Evolutionary conservation across 441 rosid genomes (phyloP).

Genomic region (Flueggea neowawraea): DNA sequence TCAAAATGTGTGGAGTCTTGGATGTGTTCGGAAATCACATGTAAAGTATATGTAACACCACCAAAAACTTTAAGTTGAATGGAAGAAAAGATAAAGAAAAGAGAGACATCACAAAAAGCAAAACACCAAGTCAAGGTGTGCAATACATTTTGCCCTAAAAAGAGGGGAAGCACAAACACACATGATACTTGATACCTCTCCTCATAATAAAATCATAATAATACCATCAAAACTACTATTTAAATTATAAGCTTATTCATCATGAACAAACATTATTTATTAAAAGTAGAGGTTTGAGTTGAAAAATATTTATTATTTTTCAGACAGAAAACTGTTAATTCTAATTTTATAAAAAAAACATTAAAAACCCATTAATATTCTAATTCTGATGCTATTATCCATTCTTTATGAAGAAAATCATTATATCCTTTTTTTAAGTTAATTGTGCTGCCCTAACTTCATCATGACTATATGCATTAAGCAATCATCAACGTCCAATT

Average conservation of each 20-base stretch:
- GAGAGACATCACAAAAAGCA: constrained; percentile 2
- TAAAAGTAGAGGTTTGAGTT: too few species aligned
- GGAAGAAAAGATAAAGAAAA: constrained; percentile 1
- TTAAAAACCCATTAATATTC: too few species aligned
- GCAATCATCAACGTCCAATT: constrained; percentile 18
- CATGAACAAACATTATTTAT: too few species aligned
- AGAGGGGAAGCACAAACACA: constrained; percentile 35
- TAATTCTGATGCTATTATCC: not conserved
- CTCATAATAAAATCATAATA: too few species aligned
- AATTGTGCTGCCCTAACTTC: constrained; percentile 15
- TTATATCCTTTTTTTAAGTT: constrained; percentile 5
- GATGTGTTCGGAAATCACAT: constrained; percentile 26
- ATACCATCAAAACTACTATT: too few species aligned
- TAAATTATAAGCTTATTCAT: too few species aligned
- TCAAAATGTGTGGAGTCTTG: constrained; percentile 8
- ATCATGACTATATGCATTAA: constrained; percentile 22
- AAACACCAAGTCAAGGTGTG: constrained; percentile 30
- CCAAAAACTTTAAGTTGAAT: constrained; percentile 33
- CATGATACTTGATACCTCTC: constrained; percentile 9
- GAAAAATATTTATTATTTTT: too few species aligned
- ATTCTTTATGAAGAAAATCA: not conserved
- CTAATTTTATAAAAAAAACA: too few species aligned
- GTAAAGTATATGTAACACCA: constrained; percentile 11
- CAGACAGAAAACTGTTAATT: too few species aligned
- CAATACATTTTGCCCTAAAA: constrained; percentile 31